Percentiles rank a stretch among this genome's conserved stretches.
phyloP scores from a whole-genome alignment of 2,329 filamentous ascomycete genomes.

The Beauveria medogensis region DNA sequence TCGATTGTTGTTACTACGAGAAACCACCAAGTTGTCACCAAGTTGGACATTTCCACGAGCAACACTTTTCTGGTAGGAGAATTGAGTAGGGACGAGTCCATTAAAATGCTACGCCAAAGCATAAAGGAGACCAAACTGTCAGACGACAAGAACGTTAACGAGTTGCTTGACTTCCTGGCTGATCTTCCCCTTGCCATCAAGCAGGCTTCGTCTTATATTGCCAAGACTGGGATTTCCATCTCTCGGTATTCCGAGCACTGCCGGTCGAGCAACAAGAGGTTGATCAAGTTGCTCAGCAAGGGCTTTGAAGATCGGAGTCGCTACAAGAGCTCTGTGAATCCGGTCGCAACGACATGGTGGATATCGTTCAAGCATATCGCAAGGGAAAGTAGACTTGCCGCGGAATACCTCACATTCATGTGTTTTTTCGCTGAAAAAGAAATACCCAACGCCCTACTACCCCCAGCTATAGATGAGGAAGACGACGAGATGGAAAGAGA shows the following conservation, averaged over 20 bases:
- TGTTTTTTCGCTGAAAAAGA: constrained; percentile 21
- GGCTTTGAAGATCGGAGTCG: constrained; percentile 24
- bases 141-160: constrained; percentile 13
- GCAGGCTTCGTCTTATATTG: constrained; percentile 29
- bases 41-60: constrained; percentile 9
- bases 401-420: constrained; percentile 22
- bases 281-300: constrained; percentile 20
- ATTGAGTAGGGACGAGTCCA: constrained; percentile 18
- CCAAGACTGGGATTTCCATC: constrained; percentile 17
- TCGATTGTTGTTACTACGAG: constrained; percentile 18
- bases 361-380: constrained; percentile 26
- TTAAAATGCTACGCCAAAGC: constrained; percentile 16
- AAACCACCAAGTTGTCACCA: constrained; percentile 7
- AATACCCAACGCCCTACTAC: constrained; percentile 22
- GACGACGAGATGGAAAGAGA: not conserved
- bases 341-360: constrained; percentile 25
- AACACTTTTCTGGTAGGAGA: constrained; percentile 16
- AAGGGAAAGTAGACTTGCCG: constrained; percentile 18
- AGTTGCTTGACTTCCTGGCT: constrained; percentile 22
- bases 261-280: constrained; percentile 14
- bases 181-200: constrained; percentile 28
- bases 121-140: constrained; percentile 15
- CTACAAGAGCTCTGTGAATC: constrained; percentile 20
- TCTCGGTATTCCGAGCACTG: constrained; percentile 20
- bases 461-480: constrained; percentile 9